Base-by-base conservation (phyloP, 805 yeast species). In the Yarrowia bubula region DNA sequence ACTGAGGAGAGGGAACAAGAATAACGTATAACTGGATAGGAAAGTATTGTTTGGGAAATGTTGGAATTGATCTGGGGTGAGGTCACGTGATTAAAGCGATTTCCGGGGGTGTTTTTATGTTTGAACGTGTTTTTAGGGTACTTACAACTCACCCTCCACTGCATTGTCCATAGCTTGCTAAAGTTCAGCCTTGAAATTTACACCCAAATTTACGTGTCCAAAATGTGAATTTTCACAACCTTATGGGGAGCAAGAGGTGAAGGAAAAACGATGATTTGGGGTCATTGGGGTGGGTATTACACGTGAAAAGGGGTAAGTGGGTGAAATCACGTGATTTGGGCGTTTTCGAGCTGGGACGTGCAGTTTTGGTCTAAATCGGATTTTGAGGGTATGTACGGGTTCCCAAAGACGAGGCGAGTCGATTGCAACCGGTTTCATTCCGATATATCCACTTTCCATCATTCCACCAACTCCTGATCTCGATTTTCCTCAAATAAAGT, bases 211-310 rank as follows among this genome's bases (percentile, higher is more conserved):
- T 38, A 47, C 53, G 53, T 47, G 53, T 46, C 39, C 39, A 32
- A 47, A 47, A 47, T 47, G 53, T 47, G 53, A 47, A 47, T 32
- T 47, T 47, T 47, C 32, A 38, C 53, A 47, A 47, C 6, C 51
- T 46, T 22, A 22, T 22, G 28, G 28, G 28, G 28, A 5, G 4
- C 28, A 22, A 22, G 5, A 22, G 28, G 28, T 3, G 28, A 5
- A 3, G 28, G 28, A 22, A 3, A 22, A 3, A 22, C n/a, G n/a
- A 5, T 22, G 28, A 22, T 22, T 22, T 22, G 28, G 28, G 28
- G 28, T 22, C 4, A 22, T 22, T 22, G 28, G 28, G 28, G 28
- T 22, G 4, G 28, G 28, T 22, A 22, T 22, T 22, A 22, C 28
- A 22, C 28, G 28, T 22, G 28, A 22, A 22, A 22, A 22, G 3